Evolutionary conservation across 192 early-diverging fungal species (phyloP).

Genomic region (Coemansia sp.): DNA sequence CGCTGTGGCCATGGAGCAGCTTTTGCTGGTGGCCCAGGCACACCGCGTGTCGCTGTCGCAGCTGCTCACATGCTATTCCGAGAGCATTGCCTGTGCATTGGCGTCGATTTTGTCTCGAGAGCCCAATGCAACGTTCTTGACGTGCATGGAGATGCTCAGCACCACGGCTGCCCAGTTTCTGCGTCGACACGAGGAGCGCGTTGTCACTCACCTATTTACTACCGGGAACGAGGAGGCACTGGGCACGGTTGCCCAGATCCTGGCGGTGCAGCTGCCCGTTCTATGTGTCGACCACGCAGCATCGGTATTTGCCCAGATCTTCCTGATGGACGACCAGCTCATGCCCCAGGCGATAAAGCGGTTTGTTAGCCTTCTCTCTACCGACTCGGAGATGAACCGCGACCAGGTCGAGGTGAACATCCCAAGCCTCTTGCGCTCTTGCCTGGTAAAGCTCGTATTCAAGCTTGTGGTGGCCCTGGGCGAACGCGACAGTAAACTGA

Average conservation of each 20-base stretch:
- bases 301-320: constrained; percentile 40
- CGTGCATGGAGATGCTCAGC: constrained; percentile 36
- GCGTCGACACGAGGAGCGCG: constrained; percentile 11
- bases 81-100: constrained; percentile 23
- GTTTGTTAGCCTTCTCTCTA: constrained; percentile 38
- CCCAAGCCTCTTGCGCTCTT: constrained; percentile 38
- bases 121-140: constrained; percentile 18
- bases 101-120: constrained; percentile 10
- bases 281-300: constrained; percentile 46
- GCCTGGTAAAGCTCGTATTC: constrained; percentile 44
- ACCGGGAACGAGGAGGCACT: constrained; percentile 26
- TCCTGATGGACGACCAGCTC: constrained; percentile 49
- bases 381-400: constrained; percentile 17
- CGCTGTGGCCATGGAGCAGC: constrained; percentile 48
- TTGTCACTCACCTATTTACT: constrained; percentile 29
- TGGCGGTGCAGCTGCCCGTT: constrained; percentile 32
- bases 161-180: constrained; percentile 24
- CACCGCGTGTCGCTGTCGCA: constrained; percentile 18
- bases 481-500: constrained; percentile 22
- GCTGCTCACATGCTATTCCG: constrained; percentile 19
- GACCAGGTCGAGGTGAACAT: constrained; percentile 45
- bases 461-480: constrained; percentile 43
- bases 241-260: constrained; percentile 20
- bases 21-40: constrained; percentile 21
- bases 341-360: constrained; percentile 42